phyloP scores from a whole-genome alignment of 768 basidiomycete species.

The Lactarius pseudohatsudake region DNA sequence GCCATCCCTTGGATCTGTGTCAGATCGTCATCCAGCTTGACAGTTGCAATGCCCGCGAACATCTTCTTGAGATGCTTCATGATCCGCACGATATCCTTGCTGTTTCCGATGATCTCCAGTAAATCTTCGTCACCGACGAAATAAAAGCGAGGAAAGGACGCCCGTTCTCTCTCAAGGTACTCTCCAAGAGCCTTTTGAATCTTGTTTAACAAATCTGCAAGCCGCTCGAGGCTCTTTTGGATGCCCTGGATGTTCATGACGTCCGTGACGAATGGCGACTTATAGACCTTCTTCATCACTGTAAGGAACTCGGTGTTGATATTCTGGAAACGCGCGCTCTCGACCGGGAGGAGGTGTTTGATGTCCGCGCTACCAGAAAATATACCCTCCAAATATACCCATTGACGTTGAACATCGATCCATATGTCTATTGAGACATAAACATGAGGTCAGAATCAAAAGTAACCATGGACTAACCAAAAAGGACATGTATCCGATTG shows the following conservation, averaged over 20 bases:
- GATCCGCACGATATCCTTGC: constrained; percentile 95
- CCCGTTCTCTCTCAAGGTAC: constrained; percentile 95
- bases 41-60: constrained; percentile 96
- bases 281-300: constrained; percentile 99
- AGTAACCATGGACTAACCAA: constrained; percentile 54
- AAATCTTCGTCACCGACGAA: constrained; percentile 99
- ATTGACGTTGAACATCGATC: constrained; percentile 99
- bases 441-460: constrained; percentile 8
- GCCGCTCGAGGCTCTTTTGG: constrained; percentile 95
- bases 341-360: constrained; percentile 96
- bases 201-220: constrained; percentile 94
- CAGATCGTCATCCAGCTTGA: constrained; percentile 83
- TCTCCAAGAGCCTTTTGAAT: constrained; percentile 99
- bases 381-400: constrained; percentile 99
- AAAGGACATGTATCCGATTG: constrained; percentile 93
- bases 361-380: constrained; percentile 99
- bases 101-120: constrained; percentile 98
- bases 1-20: constrained; percentile 91
- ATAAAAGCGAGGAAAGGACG: constrained; percentile 99
- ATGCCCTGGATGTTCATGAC: constrained; percentile 95
- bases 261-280: constrained; percentile 95
- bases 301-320: constrained; percentile 98
- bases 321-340: constrained; percentile 96
- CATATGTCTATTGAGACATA: constrained; percentile 69
- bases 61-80: constrained; percentile 99